Evolutionary conservation across 2,329 filamentous ascomycete genomes (phyloP).

Genomic region (Cryphonectria carpinicola): DNA sequence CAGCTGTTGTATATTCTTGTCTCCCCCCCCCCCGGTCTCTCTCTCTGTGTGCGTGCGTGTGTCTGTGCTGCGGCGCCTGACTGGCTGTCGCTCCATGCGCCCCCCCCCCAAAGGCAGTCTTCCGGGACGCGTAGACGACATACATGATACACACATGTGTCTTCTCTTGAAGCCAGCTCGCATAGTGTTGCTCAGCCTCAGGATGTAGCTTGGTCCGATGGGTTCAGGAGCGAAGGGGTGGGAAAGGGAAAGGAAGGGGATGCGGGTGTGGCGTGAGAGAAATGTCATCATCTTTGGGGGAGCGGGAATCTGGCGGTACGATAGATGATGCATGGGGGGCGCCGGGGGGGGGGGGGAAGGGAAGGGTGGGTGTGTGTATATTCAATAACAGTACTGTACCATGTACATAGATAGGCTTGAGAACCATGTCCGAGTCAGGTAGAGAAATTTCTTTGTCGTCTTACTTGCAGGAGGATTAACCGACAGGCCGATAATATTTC

Average conservation of each 20-base stretch:
- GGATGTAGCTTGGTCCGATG: neutral
- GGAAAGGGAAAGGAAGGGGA: neutral
- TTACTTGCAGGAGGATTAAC: conserved; percentile 1
- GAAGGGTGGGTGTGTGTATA: neutral
- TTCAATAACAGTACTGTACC: neutral
- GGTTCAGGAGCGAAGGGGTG: neutral
- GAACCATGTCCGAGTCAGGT: neutral
- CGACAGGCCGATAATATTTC: neutral
- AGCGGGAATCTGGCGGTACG: neutral
- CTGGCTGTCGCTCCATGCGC: neutral
- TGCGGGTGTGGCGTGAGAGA: neutral
- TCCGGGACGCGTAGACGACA: neutral
- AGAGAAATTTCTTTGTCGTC: neutral
- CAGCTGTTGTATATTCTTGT: neutral
- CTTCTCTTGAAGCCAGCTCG: neutral
- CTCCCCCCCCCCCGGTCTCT: neutral
- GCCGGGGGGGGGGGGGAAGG: neutral
- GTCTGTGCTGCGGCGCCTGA: neutral
- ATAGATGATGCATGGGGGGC: neutral
- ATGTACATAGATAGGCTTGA: neutral
- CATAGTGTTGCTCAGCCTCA: neutral
- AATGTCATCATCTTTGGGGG: neutral
- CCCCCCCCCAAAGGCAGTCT: neutral
- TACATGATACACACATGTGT: neutral
- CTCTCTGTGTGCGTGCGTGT: no score